Percentiles rank a stretch among this genome's conserved stretches.
phyloP scores from a whole-genome alignment of 2,329 filamentous ascomycete genomes.

The Colletotrichum karsti region DNA sequence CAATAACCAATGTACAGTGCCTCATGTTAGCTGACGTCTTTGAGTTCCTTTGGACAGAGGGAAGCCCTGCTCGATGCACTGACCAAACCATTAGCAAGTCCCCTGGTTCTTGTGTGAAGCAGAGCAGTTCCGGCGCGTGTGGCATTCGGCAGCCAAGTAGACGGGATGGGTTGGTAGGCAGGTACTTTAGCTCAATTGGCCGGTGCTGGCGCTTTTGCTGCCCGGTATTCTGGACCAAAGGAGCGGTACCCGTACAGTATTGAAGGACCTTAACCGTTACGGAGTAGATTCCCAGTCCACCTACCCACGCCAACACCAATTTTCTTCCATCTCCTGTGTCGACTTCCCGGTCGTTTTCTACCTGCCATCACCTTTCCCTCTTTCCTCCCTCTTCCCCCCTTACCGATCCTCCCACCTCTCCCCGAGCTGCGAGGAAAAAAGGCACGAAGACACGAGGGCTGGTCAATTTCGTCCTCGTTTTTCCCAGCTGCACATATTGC shows the following conservation, averaged over 20 bases:
- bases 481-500: conserved; percentile 23
- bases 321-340: conserved; percentile 27
- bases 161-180: too few species aligned
- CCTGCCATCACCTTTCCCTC: conserved; percentile 36
- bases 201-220: too few species aligned
- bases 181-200: too few species aligned
- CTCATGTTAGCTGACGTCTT: too few species aligned
- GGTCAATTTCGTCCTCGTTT: conserved; percentile 24
- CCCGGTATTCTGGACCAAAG: too few species aligned
- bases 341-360: conserved; percentile 35
- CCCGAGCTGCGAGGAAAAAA: conserved; percentile 30
- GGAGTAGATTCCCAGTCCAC: conserved; percentile 31
- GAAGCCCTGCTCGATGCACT: neutral
- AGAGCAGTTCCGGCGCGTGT: neutral
- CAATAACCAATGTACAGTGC: neutral
- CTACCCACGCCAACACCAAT: conserved; percentile 29
- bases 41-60: too few species aligned
- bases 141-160: too few species aligned
- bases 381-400: conserved; percentile 27
- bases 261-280: neutral
- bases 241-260: neutral
- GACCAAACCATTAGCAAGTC: neutral
- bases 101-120: too few species aligned
- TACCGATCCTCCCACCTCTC: conserved; percentile 23
- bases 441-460: conserved; percentile 18